Conservation (phyloP, 805 yeast genomes). For the Cyberlindnera maclurae region DNA sequence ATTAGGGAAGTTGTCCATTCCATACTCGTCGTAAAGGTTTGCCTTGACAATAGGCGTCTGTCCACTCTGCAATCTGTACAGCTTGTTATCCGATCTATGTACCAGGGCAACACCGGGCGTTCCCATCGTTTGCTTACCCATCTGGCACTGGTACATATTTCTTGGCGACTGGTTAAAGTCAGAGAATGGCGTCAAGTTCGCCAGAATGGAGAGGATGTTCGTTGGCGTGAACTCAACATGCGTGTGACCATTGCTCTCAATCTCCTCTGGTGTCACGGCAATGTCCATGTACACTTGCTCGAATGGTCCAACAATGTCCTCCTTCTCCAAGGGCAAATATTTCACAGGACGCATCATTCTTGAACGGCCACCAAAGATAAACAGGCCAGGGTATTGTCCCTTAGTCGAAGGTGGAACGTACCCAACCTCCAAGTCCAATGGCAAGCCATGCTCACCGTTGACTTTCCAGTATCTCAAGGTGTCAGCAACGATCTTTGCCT, state of each 20-base stretch:
- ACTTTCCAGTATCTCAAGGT: constrained; percentile 92
- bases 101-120: constrained; percentile 95
- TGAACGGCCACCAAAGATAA: constrained; percentile 83
- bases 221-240: constrained; percentile 97
- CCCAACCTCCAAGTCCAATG: constrained; percentile 85
- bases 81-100: constrained; percentile 91
- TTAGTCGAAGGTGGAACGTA: constrained; percentile 92
- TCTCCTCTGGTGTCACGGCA: constrained; percentile 92
- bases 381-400: constrained; percentile 97
- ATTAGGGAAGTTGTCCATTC: constrained; percentile 97
- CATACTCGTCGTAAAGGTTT: constrained; percentile 87
- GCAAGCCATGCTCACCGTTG: constrained; percentile 69
- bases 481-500: constrained; percentile 80
- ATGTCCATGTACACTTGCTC: constrained; percentile 96
- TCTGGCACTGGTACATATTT: constrained; percentile 99
- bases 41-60: constrained; percentile 98
- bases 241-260: constrained; percentile 69
- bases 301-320: constrained; percentile 92
- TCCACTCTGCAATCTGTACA: constrained; percentile 88
- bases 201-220: constrained; percentile 86
- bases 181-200: constrained; percentile 95
- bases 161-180: constrained; percentile 99
- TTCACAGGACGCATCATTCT: constrained; percentile 95
- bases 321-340: constrained; percentile 76
- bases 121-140: constrained; percentile 99